Percentiles rank a stretch among this genome's conserved stretches.
phyloP scores from a whole-genome alignment of 148 eudicot species.

The Chenopodium quinoa region DNA sequence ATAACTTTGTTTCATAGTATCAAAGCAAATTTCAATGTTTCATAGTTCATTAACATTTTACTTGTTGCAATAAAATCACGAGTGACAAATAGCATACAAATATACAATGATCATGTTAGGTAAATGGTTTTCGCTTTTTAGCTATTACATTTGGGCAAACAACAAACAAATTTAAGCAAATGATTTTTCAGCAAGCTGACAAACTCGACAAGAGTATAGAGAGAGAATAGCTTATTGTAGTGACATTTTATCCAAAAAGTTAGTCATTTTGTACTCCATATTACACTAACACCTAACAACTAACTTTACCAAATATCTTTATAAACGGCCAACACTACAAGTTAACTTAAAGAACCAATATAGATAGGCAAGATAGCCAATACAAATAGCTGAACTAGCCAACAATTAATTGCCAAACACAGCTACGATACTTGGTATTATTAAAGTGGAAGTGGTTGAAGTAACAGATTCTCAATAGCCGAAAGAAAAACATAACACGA shows the following conservation, averaged over 20 bases:
- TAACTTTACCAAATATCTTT: too few relatives aligned
- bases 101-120: neutral
- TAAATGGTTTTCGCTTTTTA: neutral
- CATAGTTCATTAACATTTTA: neutral
- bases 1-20: neutral
- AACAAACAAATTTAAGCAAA: too few relatives aligned
- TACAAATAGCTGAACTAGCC: neutral
- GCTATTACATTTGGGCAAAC: too few relatives aligned
- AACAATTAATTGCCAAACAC: neutral
- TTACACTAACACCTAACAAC: neutral
- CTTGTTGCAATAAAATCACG: neutral
- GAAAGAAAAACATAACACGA: neutral
- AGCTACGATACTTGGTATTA: neutral
- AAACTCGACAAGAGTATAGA: too few relatives aligned
- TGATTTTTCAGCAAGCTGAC: neutral
- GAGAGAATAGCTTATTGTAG: too few relatives aligned
- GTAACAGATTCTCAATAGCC: neutral
- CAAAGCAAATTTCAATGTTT: neutral
- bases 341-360: neutral
- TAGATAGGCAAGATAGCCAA: too few relatives aligned
- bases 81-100: neutral
- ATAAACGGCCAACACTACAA: neutral
- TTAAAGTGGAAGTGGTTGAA: neutral
- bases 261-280: neutral
- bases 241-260: too few relatives aligned